Conservation (phyloP, 192 early-diverging fungal species). For the Backusella luteola region DNA sequence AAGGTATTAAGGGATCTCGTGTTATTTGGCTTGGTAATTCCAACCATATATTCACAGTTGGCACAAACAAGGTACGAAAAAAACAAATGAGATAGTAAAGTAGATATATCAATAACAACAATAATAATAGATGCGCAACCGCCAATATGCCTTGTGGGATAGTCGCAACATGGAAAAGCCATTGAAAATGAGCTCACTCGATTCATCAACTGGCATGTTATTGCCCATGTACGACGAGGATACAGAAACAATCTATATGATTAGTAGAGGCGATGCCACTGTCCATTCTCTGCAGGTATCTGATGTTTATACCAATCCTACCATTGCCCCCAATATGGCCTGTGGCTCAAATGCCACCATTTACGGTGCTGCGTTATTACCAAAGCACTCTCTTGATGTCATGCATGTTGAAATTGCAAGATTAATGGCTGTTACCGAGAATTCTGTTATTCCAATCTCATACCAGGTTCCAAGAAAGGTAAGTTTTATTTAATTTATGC, state of each 20-base stretch:
- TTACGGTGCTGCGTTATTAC: conserved; percentile 62
- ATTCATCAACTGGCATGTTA: conserved; percentile 68
- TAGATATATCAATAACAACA: not conserved
- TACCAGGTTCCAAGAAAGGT: conserved; percentile 67
- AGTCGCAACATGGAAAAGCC: conserved; percentile 58
- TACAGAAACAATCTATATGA: conserved; percentile 72
- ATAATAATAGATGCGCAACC: conserved; percentile 46
- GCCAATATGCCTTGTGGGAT: conserved; percentile 80
- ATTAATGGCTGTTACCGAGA: conserved; percentile 55
- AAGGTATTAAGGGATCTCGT: conserved; percentile 63
- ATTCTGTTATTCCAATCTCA: conserved; percentile 67
- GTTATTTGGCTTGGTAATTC: conserved; percentile 69
- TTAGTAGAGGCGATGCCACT: conserved; percentile 65
- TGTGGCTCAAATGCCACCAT: conserved; percentile 42
- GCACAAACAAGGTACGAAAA: conserved; percentile 56
- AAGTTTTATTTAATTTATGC: not conserved
- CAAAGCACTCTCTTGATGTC: conserved; percentile 68
- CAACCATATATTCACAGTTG: conserved; percentile 66
- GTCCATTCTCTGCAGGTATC: conserved; percentile 68
- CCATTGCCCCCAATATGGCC: conserved; percentile 46
- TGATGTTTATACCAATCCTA: conserved; percentile 32
- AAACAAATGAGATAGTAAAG: not conserved
- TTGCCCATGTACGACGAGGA: conserved; percentile 81
- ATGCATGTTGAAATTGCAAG: conserved; percentile 72
- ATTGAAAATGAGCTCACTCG: conserved; percentile 55